phyloP scores from a whole-genome alignment of 352 stramenopile species.

The Globisporangium heterothallicum region DNA sequence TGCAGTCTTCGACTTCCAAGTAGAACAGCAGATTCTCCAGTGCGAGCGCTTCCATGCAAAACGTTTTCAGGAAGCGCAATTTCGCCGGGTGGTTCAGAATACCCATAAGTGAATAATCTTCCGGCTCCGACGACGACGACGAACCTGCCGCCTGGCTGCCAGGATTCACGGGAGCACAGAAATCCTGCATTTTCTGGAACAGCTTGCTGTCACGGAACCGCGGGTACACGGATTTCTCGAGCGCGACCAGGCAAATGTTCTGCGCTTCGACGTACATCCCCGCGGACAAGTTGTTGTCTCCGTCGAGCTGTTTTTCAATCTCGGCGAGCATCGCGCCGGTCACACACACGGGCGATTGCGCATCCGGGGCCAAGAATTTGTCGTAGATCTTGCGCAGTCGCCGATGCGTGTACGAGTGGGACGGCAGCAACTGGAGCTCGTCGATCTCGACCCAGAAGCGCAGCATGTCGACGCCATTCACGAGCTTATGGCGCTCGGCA shows the following conservation, averaged over 20 bases:
- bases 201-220: slow-evolving; percentile 73
- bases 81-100: slow-evolving; percentile 73
- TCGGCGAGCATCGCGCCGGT: slow-evolving; percentile 59
- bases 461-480: slow-evolving; percentile 53
- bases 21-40: slow-evolving; percentile 84
- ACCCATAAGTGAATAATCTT: slow-evolving; percentile 57
- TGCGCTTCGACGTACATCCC: slow-evolving; percentile 69
- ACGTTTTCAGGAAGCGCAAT: slow-evolving; percentile 80
- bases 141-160: slow-evolving; percentile 1
- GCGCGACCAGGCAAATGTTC: slow-evolving; percentile 51
- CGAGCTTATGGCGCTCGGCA: slow-evolving; percentile 48
- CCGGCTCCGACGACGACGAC: too few relatives aligned
- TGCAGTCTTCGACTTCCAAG: slow-evolving; percentile 81
- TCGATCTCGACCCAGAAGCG: slow-evolving; percentile 83
- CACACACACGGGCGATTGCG: slow-evolving; percentile 67
- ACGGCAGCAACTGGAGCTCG: slow-evolving; percentile 62
- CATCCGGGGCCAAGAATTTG: slow-evolving; percentile 76
- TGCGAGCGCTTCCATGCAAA: slow-evolving; percentile 77
- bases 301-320: slow-evolving; percentile 55
- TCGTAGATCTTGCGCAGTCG: slow-evolving; percentile 83
- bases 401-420: slow-evolving; percentile 75
- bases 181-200: slow-evolving; percentile 74
- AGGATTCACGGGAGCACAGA: slow-evolving; percentile 37
- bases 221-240: slow-evolving; percentile 73
- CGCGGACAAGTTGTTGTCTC: slow-evolving; percentile 53